These are phyloP conservation scores for Leucocoprinus sp. DNA, from an alignment of 768 basidiomycete species.

Conservation along the genomic window DNA sequence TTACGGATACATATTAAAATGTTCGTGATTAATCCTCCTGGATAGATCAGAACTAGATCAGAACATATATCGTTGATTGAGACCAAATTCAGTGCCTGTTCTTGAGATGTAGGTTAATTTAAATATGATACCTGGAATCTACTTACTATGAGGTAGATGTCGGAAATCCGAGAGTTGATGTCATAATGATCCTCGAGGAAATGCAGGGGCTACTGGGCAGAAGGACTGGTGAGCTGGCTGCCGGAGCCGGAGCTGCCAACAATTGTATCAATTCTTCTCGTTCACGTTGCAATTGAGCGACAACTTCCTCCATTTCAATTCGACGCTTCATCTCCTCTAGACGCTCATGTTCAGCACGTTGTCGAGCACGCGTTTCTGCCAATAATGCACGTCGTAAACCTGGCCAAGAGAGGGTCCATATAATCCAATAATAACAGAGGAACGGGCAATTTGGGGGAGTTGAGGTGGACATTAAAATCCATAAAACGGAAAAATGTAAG, in stretches of 20 bases:
- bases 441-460: not conserved
- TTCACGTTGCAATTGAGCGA: conserved; percentile 7
- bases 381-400: conserved; percentile 6
- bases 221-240: conserved; percentile 8
- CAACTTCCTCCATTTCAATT: conserved; percentile 10
- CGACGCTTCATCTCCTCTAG: conserved; percentile 8
- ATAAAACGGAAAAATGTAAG: not conserved
- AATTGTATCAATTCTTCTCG: conserved; percentile 3
- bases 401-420: not conserved
- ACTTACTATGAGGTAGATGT: not conserved
- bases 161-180: not conserved
- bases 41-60: not conserved
- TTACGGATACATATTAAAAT: not conserved
- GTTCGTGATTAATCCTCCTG: not conserved
- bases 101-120: not conserved
- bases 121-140: not conserved
- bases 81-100: not conserved
- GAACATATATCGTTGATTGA: not conserved
- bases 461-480: not conserved
- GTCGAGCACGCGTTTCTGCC: conserved; percentile 4
- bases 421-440: not conserved
- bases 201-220: conserved; percentile 9
- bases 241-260: not conserved
- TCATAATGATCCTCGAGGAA: not conserved
- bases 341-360: conserved; percentile 5